Base-by-base conservation (phyloP, 371 early-diverging fungal genomes). In the Capillidium rhysosporum region DNA sequence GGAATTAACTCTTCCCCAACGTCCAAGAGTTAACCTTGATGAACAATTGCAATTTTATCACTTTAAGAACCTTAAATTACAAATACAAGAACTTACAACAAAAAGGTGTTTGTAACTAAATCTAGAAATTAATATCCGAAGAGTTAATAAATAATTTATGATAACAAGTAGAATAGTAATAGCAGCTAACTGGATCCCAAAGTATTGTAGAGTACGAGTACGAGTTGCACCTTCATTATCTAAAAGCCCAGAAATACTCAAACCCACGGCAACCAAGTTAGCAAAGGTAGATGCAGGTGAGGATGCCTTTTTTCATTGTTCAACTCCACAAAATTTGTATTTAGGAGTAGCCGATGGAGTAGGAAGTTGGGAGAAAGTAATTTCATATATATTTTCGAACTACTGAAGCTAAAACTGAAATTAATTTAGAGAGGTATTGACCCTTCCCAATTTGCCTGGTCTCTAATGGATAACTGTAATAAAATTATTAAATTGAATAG, bases 241-340 rank as follows among this genome's bases (percentile, higher is more conserved):
- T 21, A 29, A 23, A 34, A 7, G 28, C 28, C 51, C 51, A 2
- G 18, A 7, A 21, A 31, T 38, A 20, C 18, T 34, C 7, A 18
- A n/a, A 23, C 23, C 34, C 5, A 29, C 28, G 34, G 51, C 51
- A 12, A 38, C n/a, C 16, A 10, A 23, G 10, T 10, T 51, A 39
- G 52, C 52, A 21, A 79, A 79, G 47, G 80, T 80, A 2, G 78
- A 80, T 63, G 77, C 80, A 30, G 80, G 80, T 24, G 80, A 78
- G 55, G 80, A 80, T 61, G 80, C 80, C 16, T 78, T 78, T 56
- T 80, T 78, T 43, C 21, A 40, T 12, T 24, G 14, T 2, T 14
- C 26, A 5, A 52, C 52, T 5, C 41, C 41, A 12, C 14, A 26
- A 18, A 7, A 40, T 25, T 18, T n/a, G 9, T 52, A 52, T 52